phyloP scores from a whole-genome alignment of 768 basidiomycete genomes.

The Kwoniella sp. region DNA sequence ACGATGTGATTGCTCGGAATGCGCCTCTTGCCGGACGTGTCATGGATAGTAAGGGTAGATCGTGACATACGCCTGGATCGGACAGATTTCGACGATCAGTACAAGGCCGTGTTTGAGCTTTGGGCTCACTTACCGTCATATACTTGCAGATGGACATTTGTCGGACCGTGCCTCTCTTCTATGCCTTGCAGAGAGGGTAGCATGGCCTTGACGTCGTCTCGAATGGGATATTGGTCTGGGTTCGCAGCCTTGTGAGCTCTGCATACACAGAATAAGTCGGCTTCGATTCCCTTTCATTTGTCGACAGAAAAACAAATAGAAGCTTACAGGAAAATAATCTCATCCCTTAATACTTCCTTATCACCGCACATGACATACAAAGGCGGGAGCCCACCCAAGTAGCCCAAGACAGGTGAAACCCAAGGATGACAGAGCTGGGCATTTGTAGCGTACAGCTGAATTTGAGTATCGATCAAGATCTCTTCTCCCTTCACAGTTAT shows the following conservation, averaged over 20 bases:
- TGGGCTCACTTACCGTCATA: conserved; percentile 73
- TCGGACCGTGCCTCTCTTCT: conserved; percentile 59
- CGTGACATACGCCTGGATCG: conserved; percentile 71
- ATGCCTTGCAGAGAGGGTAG: conserved; percentile 54
- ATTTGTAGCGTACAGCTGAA: conserved; percentile 86
- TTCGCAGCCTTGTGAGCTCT: conserved; percentile 85
- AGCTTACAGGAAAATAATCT: conserved; percentile 74
- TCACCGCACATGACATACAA: conserved; percentile 81
- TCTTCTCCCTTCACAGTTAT: conserved; percentile 55
- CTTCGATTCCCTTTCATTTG: no score
- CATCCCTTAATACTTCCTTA: conserved; percentile 88
- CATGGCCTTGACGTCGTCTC: conserved; percentile 60
- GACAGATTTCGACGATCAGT: no score
- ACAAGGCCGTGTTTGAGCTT: no score
- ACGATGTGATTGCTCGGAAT: conserved; percentile 57
- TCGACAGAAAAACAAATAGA: no score
- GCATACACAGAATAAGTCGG: no score
- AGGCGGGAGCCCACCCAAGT: conserved; percentile 89
- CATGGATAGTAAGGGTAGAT: conserved; percentile 68
- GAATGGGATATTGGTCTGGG: conserved; percentile 70
- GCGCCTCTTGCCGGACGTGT: conserved; percentile 56
- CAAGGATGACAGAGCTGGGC: conserved; percentile 60
- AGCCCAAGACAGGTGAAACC: conserved; percentile 75
- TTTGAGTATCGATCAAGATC: conserved; percentile 62
- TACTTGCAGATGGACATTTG: conserved; percentile 86